Conservation (phyloP, 2,329 filamentous ascomycete genomes). For the Chaetothyriales sp. region DNA sequence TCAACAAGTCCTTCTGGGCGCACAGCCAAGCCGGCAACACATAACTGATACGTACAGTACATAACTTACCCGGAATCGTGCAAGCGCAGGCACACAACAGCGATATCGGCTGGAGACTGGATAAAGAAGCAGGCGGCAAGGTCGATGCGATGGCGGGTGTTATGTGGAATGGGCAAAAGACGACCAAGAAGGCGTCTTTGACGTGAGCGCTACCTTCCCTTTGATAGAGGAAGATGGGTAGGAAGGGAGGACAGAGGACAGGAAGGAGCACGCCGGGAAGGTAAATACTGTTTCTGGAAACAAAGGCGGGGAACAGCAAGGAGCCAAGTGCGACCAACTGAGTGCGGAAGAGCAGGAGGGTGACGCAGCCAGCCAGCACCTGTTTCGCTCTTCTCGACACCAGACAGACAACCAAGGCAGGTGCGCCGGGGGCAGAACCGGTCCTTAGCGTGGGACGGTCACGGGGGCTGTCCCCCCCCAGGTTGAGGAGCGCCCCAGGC, state of each 20-base stretch:
- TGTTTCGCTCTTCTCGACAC: neutral
- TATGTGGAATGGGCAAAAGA: conserved; percentile 14
- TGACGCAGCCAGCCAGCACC: too few relatives aligned
- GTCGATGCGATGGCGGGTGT: neutral
- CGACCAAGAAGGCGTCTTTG: conserved; percentile 11
- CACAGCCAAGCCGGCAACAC: conserved; percentile 1
- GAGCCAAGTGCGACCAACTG: neutral
- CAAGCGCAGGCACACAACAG: neutral
- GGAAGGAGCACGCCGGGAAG: conserved; percentile 5
- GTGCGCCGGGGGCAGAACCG: neutral
- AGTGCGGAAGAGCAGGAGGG: neutral
- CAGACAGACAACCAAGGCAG: too few relatives aligned
- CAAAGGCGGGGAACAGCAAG: conserved; percentile 5
- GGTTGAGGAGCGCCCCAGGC: too few relatives aligned
- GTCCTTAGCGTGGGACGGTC: neutral
- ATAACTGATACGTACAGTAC: conserved; percentile 1
- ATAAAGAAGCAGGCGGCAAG: neutral
- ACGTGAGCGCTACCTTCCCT: conserved; percentile 15
- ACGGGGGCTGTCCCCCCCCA: too few relatives aligned
- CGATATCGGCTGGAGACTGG: conserved; percentile 4
- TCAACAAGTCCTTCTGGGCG: neutral
- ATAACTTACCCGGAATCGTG: neutral
- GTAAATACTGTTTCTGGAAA: conserved; percentile 10
- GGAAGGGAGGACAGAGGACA: conserved; percentile 7
- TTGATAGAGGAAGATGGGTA: conserved; percentile 13